Base-by-base conservation (phyloP, 2,329 filamentous ascomycete genomes). In the Decorospora gaudefroyi region DNA sequence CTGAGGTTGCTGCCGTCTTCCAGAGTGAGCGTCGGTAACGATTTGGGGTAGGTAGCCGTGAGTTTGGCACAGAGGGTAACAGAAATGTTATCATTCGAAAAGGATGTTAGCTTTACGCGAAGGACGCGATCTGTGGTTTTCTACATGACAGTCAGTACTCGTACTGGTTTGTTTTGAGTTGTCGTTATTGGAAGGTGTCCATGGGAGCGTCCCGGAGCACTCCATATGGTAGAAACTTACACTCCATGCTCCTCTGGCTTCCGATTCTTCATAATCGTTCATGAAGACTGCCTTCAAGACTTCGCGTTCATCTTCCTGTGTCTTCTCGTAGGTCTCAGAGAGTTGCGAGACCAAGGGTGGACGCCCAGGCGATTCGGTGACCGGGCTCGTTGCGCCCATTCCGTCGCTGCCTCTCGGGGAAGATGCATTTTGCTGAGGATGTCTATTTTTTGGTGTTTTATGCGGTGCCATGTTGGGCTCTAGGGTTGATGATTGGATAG, bases 41-140 rank as follows among this genome's bases (percentile, higher is more conserved):
- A 87, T 65, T 89, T 95, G 3, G 92, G 93, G 67, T 97, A 97
- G 0, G 91, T 95, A 5, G 90, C 87, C 6, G 90, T 93, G 55
- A 97, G 76, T 42, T 88, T 85, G 38, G 95, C 89, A 33, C 82
- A 79, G n/a, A 97, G 73, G 2, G 82, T 83, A 26, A 90, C 77
- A 17, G 78, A 79, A 48, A 90, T 80, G 34, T 90, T 85, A 25
- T 83, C 78, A 61, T 93, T 86, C 0, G 83, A 85, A 3, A 83
- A 83, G 7, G 89, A 81, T 61, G 83, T 89, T 52, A 97, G 78
- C 38, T 80, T 82, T 38, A 97, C 84, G 56, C 88, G 88, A 68
- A 97, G 95, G 0, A 83, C 80, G 11, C 89, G 86, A 64, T 95
- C 78, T 25, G 78, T 88, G 3, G 86, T 84, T 81, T 89, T 90